Evolutionary conservation across 2,329 filamentous ascomycete genomes (phyloP).

Genomic region (Metarhizium guizhouense): DNA sequence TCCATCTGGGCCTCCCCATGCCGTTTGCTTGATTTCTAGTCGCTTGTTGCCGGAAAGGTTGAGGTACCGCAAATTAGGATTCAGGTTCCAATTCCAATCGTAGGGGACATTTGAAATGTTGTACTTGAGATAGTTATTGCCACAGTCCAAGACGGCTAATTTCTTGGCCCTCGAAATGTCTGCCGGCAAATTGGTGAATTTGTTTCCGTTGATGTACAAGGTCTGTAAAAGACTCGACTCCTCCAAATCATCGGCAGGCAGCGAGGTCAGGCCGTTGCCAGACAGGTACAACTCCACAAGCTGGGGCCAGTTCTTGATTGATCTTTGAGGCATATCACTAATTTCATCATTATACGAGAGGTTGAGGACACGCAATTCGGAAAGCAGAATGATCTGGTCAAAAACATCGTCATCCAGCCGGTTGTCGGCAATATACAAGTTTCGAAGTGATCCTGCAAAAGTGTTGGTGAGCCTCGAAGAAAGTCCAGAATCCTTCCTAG

Average conservation of each 20-base stretch:
- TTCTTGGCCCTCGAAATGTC: constrained; percentile 93
- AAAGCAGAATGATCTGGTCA: constrained; percentile 74
- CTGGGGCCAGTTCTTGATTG: constrained; percentile 82
- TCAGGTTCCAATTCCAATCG: constrained; percentile 99
- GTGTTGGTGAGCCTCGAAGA: constrained; percentile 74
- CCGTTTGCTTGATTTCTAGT: constrained; percentile 72
- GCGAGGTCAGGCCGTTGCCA: constrained; percentile 83
- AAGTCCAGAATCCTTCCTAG: constrained; percentile 82
- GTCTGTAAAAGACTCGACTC: constrained; percentile 81
- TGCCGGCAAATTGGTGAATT: constrained; percentile 91
- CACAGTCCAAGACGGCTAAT: constrained; percentile 84
- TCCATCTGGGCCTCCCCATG: constrained; percentile 33
- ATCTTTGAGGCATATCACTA: constrained; percentile 81
- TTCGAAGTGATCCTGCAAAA: constrained; percentile 76
- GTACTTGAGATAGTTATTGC: constrained; percentile 93
- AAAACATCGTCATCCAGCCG: constrained; percentile 91
- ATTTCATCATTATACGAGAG: constrained; percentile 85
- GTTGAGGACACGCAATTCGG: constrained; percentile 81
- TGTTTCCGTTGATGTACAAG: constrained; percentile 93
- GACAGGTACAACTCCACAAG: constrained; percentile 90
- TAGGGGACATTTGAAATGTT: constrained; percentile 99
- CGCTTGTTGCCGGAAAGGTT: constrained; percentile 96
- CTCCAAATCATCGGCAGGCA: constrained; percentile 90
- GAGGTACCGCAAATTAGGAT: constrained; percentile 86
- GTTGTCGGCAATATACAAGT: constrained; percentile 88